Evolutionary conservation across 164 flowering plant genomes (phyloP).

Genomic region (Dillenia turbinata): DNA sequence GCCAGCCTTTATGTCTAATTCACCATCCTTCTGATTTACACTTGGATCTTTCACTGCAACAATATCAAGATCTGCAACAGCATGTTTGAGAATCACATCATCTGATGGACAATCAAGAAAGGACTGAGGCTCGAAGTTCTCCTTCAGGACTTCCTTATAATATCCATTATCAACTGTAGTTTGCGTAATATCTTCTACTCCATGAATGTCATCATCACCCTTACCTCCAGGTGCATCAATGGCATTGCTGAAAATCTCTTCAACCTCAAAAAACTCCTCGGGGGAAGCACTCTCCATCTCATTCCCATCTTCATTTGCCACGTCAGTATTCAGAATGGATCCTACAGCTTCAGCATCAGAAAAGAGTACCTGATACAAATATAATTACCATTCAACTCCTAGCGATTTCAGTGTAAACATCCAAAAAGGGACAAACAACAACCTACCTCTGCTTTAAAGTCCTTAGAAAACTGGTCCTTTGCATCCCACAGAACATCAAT

Average conservation of each 20-base stretch:
- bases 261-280: slow-evolving; percentile 95
- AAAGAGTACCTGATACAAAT: slow-evolving; percentile 78
- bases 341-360: slow-evolving; percentile 56
- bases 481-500: slow-evolving; percentile 81
- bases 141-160: slow-evolving; percentile 33
- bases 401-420: slow-evolving; percentile 23
- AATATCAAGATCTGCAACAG: slow-evolving; percentile 13
- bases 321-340: slow-evolving; percentile 41
- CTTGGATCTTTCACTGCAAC: slow-evolving; percentile 31
- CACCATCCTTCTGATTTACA: slow-evolving; percentile 26
- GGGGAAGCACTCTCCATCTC: slow-evolving; percentile 53
- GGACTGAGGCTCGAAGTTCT: slow-evolving; percentile 35
- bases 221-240: slow-evolving; percentile 44
- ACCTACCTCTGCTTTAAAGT: slow-evolving; percentile 87
- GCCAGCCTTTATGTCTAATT: slow-evolving; percentile 11
- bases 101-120: slow-evolving; percentile 49
- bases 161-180: slow-evolving; percentile 13
- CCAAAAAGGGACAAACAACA: slow-evolving; percentile 9
- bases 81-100: slow-evolving; percentile 33
- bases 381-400: slow-evolving; percentile 38
- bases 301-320: slow-evolving; percentile 44
- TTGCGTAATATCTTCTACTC: slow-evolving; percentile 2
- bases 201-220: slow-evolving; percentile 26
- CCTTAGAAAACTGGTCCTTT: slow-evolving; percentile 69
- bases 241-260: slow-evolving; percentile 79